Evolutionary conservation across 441 rosid species (phyloP), one percentile per base, ranked within the genome.

Genomic region (Erodium texanum): DNA sequence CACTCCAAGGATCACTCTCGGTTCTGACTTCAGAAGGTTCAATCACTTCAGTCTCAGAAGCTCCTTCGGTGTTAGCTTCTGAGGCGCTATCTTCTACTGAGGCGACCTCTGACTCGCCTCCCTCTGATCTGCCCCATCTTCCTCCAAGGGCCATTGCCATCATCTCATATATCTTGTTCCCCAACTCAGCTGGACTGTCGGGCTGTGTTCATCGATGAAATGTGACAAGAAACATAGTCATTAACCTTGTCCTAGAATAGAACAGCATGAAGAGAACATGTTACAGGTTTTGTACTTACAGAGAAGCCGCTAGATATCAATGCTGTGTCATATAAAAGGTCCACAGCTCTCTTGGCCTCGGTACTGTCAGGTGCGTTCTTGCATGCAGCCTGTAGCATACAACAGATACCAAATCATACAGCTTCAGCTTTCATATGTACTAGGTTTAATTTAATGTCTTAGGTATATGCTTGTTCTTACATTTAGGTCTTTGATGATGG

Each of bases 131-230:
- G 24, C 96, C 99, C 99, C 99, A 94, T 84, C 97, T 86, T 64
- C 98, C 97, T 45, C 97, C 98, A 15, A 94, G 89, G 14, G 99
- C 99, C 87, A 94, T 84, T 0, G 92, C 89, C 97, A 94, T 94
- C 94, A 94, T 92, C 81, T 92, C 96, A 9, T 94, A 92, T 70
- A 94, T 92, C 84, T 92, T 94, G 84, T 83, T 88, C 50, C 99
- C 98, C 66, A 94, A 72, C 72, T 92, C 96, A 0, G 97, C 93
- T 18, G 98, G 99, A 75, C 91, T 94, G 73, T 91, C 99, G 12
- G 99, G 99, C 99, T 93, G 87, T 77, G 15, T n/a, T n/a, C n/a
- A n/a, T n/a, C 38, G 9, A 34, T 34, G 38, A 71, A 3, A 0
- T 32, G 6, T 32, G 15, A 41, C 8, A 41, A 41, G 15, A 41